Percentiles rank a stretch among this genome's conserved stretches.
These are phyloP conservation scores for Candida nanaspora DNA, from an alignment of 805 yeast genomes.

Conservation along the genomic window DNA sequence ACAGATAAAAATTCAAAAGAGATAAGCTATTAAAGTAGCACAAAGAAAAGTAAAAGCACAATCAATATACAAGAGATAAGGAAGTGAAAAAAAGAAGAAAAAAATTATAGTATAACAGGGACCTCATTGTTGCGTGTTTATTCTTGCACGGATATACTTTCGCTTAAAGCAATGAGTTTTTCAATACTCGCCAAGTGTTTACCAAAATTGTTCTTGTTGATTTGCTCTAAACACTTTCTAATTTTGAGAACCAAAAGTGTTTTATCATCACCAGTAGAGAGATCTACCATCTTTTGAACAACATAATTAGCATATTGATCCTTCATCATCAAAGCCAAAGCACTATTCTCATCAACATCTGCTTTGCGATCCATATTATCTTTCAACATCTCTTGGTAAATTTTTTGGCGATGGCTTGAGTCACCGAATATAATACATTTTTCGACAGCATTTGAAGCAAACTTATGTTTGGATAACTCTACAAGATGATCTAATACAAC, in stretches of 20 bases:
- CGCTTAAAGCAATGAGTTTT: constrained; percentile 54
- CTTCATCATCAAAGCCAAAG: constrained; percentile 88
- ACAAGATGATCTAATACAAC: constrained; percentile 60
- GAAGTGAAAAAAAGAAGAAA: background rate
- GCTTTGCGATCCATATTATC: constrained; percentile 35
- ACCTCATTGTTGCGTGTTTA: too few species aligned
- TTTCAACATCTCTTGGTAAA: constrained; percentile 61
- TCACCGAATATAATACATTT: constrained; percentile 78
- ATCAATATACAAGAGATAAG: too few species aligned
- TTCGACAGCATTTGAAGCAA: constrained; percentile 96
- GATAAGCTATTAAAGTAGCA: too few species aligned
- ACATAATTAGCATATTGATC: constrained; percentile 98
- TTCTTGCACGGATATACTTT: constrained; percentile 22
- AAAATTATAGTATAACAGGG: background rate
- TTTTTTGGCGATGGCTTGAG: constrained; percentile 48
- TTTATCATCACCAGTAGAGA: constrained; percentile 64
- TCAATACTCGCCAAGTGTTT: constrained; percentile 82
- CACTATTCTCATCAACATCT: constrained; percentile 52
- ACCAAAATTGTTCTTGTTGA: constrained; percentile 64
- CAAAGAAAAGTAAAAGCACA: too few species aligned
- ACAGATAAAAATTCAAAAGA: too few species aligned
- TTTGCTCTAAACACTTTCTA: constrained; percentile 69
- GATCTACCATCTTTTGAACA: constrained; percentile 87
- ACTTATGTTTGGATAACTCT: constrained; percentile 87
- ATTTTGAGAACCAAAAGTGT: constrained; percentile 65